These are phyloP conservation scores for Aspergillus fijiensis DNA, from an alignment of 2,329 filamentous ascomycete species.

Conservation along the genomic window DNA sequence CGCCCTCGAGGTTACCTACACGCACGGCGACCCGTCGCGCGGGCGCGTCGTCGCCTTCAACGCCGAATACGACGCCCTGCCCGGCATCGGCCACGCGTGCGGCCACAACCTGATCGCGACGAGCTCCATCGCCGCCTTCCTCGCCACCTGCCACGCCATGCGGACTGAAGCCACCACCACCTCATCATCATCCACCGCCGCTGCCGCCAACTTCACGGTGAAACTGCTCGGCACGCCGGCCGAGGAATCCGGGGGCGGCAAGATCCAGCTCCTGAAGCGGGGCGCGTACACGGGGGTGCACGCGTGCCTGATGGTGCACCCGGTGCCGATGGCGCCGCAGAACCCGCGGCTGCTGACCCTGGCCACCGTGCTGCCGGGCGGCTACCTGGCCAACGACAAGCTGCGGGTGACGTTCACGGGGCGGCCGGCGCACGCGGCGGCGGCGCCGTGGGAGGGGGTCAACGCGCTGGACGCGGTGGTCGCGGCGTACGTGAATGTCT, in stretches of 20 bases:
- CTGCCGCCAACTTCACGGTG: conserved; percentile 27
- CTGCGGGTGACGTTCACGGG: conserved; percentile 47
- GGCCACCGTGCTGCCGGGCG: conserved; percentile 25
- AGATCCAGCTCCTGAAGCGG: conserved; percentile 40
- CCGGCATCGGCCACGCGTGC: conserved; percentile 38
- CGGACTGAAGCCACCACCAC: conserved; percentile 10
- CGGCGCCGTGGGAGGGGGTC: conserved; percentile 56
- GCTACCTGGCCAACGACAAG: conserved; percentile 33
- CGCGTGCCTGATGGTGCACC: conserved; percentile 44
- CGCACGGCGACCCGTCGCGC: conserved; percentile 15
- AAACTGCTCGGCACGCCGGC: conserved; percentile 38
- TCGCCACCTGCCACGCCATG: conserved; percentile 33
- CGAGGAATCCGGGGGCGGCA: conserved; percentile 38
- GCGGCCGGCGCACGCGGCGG: conserved; percentile 56
- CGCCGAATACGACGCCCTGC: conserved; percentile 43
- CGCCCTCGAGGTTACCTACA: conserved; percentile 48
- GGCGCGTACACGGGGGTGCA: conserved; percentile 43
- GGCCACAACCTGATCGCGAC: conserved; percentile 36
- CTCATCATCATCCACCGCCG: no score
- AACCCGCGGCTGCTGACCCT: conserved; percentile 23
- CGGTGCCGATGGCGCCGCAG: conserved; percentile 27
- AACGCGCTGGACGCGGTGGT: conserved; percentile 60
- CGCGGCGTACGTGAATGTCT: conserved; percentile 45
- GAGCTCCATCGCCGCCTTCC: conserved; percentile 37
- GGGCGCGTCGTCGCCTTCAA: conserved; percentile 34